phyloP scores from a whole-genome alignment of 441 rosid genomes.

The Populus hybrid region DNA sequence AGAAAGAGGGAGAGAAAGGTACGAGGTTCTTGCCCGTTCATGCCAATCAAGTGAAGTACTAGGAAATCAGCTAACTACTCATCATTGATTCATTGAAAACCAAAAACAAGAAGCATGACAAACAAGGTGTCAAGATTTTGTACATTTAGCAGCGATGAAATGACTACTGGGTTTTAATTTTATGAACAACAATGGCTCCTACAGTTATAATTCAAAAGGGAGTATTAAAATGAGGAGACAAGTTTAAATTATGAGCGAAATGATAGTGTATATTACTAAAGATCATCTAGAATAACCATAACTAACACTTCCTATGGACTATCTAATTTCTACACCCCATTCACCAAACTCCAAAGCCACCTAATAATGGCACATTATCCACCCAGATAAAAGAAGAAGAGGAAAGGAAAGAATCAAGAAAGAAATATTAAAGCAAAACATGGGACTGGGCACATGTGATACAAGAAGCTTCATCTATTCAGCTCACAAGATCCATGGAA shows the following conservation, averaged over 20 bases:
- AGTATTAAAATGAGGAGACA: background rate
- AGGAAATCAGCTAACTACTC: no score
- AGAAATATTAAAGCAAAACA: background rate
- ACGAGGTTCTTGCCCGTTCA: no score
- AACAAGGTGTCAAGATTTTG: no score
- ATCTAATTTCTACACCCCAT: slow-evolving; percentile 9
- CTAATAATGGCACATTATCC: slow-evolving; percentile 18
- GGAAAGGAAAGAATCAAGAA: background rate
- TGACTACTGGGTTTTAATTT: no score
- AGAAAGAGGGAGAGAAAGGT: no score
- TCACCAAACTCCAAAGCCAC: slow-evolving; percentile 14
- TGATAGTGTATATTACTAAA: background rate
- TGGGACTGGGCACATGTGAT: background rate
- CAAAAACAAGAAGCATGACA: no score
- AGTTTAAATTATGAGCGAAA: no score
- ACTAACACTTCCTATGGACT: slow-evolving; percentile 4
- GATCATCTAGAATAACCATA: background rate
- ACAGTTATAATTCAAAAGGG: background rate
- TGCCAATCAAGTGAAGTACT: no score
- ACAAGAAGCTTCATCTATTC: slow-evolving; percentile 10
- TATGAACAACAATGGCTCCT: no score
- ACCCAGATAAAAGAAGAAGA: background rate
- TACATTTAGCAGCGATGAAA: no score
- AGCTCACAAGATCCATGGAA: slow-evolving; percentile 9
- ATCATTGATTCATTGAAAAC: no score